These are phyloP conservation scores for Cladosporium sp. DNA, from an alignment of 2,329 filamentous ascomycete genomes.

Conservation along the genomic window DNA sequence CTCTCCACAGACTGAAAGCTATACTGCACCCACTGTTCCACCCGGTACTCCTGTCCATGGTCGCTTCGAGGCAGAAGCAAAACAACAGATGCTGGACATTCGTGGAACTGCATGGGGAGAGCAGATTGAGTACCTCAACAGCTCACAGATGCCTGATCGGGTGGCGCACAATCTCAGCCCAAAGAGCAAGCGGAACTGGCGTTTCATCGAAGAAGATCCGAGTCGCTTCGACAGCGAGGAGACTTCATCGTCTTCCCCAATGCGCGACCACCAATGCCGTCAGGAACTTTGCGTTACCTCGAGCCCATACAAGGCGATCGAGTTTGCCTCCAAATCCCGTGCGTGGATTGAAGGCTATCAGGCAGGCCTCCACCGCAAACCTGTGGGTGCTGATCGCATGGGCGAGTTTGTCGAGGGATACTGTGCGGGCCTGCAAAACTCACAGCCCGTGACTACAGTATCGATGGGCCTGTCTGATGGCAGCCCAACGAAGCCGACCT, in stretches of 20 bases:
- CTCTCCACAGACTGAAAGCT: constrained; percentile 7
- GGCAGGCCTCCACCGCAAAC: constrained; percentile 28
- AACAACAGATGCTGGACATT: neutral
- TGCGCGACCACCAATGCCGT: constrained; percentile 14
- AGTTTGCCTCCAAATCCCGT: constrained; percentile 25
- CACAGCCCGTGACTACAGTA: constrained; percentile 14
- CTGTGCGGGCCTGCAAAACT: constrained; percentile 30
- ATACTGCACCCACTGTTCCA: constrained; percentile 20
- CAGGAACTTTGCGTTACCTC: constrained; percentile 15
- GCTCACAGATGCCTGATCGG: constrained; percentile 19
- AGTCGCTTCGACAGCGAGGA: constrained; percentile 10
- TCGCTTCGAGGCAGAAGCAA: neutral
- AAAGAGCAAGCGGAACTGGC: constrained; percentile 27
- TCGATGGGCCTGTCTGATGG: constrained; percentile 18
- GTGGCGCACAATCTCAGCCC: constrained; percentile 27
- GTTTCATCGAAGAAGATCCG: constrained; percentile 27
- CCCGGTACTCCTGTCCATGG: constrained; percentile 25
- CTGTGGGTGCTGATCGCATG: constrained; percentile 22
- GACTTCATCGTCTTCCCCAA: constrained; percentile 17
- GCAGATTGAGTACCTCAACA: constrained; percentile 4
- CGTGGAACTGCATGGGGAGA: neutral
- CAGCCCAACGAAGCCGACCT: constrained; percentile 22
- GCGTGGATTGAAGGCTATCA: constrained; percentile 31
- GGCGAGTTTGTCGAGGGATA: constrained; percentile 32
- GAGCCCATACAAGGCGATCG: constrained; percentile 16